Evolutionary conservation across 129 eudicot genomes (phyloP), one percentile per base, ranked within the genome.

Genomic region (Scalesia atractyloides): DNA sequence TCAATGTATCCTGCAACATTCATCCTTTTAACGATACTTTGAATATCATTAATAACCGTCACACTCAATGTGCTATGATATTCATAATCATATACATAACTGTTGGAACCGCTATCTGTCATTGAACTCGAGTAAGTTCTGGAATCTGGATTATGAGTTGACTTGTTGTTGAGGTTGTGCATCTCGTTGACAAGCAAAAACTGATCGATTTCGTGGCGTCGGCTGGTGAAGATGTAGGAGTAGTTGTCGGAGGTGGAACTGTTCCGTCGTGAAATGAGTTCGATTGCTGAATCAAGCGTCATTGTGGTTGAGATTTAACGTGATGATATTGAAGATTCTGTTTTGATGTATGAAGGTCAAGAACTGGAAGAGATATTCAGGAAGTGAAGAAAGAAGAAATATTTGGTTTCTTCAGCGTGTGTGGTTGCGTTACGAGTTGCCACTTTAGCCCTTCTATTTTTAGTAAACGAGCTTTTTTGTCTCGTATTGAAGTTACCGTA

Each of bases 51-150:
- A 37, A 58, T 58, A n/a, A 58, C 41, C 37, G 41, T 16, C 6
- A 5, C 17, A 37, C 64, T 58, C 39, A 58, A 24, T 58, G 7
- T 16, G 64, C 16, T 22, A 24, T 9, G 39, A n/a, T 58, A 58
- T 58, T 24, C 64, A 13, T 58, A 58, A 58, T 58, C 64, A 58
- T 58, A 41, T 16, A 58, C 41, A 17, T 58, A 58, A 58, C 39
- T 58, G 41, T 58, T 26, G 39, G 64, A 58, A 58, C 39, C 64
- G 24, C 5, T 58, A 12, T 58, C 64, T 5, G 64, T 10, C 64
- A 58, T 58, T 58, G 64, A 20, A 57, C 63, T 57, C 5, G 63
- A 57, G 36, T 57, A 58, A 12, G 64, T 58, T 16, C 5, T 24
- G 37, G 64, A 22, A 26, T 58, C 64, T 2, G 64, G 39, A 14